Percentiles rank a stretch among this genome's conserved stretches.
Evolutionary conservation across 345 rosid genomes (phyloP).

Genomic region (Kernera saxatilis): DNA sequence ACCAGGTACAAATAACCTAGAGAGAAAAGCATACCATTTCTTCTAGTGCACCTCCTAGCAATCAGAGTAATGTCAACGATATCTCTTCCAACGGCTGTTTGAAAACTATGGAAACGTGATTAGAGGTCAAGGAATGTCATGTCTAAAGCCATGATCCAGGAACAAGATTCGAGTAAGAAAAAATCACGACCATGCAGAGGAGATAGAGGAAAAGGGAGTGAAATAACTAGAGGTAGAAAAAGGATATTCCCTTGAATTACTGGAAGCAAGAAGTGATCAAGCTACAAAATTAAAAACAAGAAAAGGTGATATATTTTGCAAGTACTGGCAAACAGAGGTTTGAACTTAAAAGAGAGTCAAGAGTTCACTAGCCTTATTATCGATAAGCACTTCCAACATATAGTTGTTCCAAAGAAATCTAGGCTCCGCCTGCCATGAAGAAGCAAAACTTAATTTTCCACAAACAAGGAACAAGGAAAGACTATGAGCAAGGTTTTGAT

Average conservation of each 20-base stretch:
- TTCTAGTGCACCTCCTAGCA: conserved; percentile 93
- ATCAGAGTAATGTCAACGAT: conserved; percentile 75
- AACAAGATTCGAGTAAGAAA: background rate
- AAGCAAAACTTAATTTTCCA: background rate
- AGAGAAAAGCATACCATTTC: conserved; percentile 49
- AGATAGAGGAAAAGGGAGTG: conserved; percentile 12
- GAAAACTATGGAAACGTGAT: conserved; percentile 72
- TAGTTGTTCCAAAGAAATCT: conserved; percentile 98
- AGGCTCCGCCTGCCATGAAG: conserved; percentile 77
- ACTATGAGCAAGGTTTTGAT: background rate
- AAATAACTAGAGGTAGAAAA: conserved; percentile 18
- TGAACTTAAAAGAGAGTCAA: conserved; percentile 1
- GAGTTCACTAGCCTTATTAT: conserved; percentile 58
- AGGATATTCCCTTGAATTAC: conserved; percentile 95
- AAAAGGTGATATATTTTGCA: conserved; percentile 4
- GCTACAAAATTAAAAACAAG: conserved; percentile 46
- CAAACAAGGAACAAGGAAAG: background rate
- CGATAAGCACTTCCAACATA: conserved; percentile 85
- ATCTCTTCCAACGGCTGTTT: conserved; percentile 89
- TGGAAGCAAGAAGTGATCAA: conserved; percentile 88
- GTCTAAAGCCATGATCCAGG: background rate
- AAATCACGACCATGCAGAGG: background rate
- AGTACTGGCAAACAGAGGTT: conserved; percentile 2
- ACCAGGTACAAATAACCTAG: background rate
- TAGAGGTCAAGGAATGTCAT: conserved; percentile 48